Conservation (phyloP, 2,329 filamentous ascomycete genomes). For the Trichoderma oligosporum region DNA sequence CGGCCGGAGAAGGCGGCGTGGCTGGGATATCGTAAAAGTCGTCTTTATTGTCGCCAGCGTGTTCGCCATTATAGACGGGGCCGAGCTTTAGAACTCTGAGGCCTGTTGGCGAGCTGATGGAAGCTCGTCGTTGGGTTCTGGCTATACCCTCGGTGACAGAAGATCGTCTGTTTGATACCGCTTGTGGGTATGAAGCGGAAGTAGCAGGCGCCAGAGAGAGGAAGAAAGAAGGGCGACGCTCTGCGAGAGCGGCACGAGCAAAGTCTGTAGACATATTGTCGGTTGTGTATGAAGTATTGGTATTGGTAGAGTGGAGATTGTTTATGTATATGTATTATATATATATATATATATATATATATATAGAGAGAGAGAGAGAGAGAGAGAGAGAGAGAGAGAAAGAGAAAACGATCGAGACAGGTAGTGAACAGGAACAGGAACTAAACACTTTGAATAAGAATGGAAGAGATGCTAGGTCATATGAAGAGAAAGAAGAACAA, state of each 20-base stretch:
- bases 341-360: too few relatives aligned
- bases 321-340: too few relatives aligned
- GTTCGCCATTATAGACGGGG: slow-evolving; percentile 61
- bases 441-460: too few relatives aligned
- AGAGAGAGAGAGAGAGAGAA: background rate
- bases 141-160: slow-evolving; percentile 22
- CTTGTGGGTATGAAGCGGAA: slow-evolving; percentile 54
- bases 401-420: too few relatives aligned
- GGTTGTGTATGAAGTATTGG: background rate
- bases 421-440: too few relatives aligned
- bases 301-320: too few relatives aligned
- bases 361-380: background rate
- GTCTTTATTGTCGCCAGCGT: slow-evolving; percentile 52
- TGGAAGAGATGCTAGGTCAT: background rate
- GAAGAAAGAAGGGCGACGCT: slow-evolving; percentile 36
- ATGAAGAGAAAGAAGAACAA: slow-evolving; percentile 15
- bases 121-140: slow-evolving; percentile 45
- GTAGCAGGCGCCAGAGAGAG: slow-evolving; percentile 56
- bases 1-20: slow-evolving; percentile 13
- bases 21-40: slow-evolving; percentile 47
- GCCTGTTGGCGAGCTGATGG: slow-evolving; percentile 44
- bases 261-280: slow-evolving; percentile 18
- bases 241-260: slow-evolving; percentile 19
- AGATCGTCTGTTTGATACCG: slow-evolving; percentile 31
- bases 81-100: slow-evolving; percentile 60